Evolutionary conservation across 495 filamentous ascomycete species (phyloP), one percentile per base, ranked within the genome.

Genomic region (Neurospora cerealis): DNA sequence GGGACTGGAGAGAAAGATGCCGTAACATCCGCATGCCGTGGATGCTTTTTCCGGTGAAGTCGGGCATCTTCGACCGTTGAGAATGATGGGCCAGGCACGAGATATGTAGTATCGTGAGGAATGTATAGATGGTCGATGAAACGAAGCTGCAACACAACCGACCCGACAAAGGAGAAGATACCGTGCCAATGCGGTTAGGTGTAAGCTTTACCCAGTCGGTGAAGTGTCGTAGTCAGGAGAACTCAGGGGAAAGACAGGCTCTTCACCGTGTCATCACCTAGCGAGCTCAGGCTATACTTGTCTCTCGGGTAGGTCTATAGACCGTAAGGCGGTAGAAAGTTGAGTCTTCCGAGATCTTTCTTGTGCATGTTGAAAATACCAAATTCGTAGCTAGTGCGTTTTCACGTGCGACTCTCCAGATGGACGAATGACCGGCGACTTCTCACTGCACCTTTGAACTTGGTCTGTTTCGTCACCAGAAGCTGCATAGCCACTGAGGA

Each of bases 71-170:
- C 2, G 39, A n/a, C 32, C 9, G 70, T 32, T 44, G 40, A 24
- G 13, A n/a, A 11, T 48, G 70, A 69, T 19, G 19, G 34, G 28
- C 5, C 36, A 69, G 71, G 24, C 34, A 17, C 28, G 28, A 19
- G 15, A 34, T 36, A 66, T 62, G 54, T 34, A 19, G 5, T 34
- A 34, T 34, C 3, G 7, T 34, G 28, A 34, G 28, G 54, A 34
- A 66, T 34, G 54, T 34, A 66, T 17, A 17, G 54, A 66, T 36
- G 54, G 75, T 28, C 41, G 79, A 79, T 81, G 80, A 81, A 81
- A 81, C 80, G 15, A 54, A 73, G 75, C 70, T 80, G 79, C 73
- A 75, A 81, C 78, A 75, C 11, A 38, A 48, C 66, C 28, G 40
- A 38, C 28, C 28, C 28, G 28, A 66, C 32, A 36, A 32, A 62